Evolutionary conservation across 495 filamentous ascomycete species (phyloP).

Genomic region (Penicillium cinerascens): DNA sequence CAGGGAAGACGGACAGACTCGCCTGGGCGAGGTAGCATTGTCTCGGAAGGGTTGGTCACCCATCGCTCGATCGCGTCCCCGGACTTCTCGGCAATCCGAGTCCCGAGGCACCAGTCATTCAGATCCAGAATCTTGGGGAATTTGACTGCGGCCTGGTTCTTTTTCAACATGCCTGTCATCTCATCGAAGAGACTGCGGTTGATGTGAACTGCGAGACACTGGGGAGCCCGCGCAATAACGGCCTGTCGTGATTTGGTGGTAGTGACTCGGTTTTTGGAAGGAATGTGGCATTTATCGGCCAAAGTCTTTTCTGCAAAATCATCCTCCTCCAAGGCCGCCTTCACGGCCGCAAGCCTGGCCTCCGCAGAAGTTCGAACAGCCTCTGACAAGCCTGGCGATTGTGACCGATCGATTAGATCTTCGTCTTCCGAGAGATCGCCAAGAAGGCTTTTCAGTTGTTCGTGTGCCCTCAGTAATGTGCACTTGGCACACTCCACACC

Average conservation of each 20-base stretch:
- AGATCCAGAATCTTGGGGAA: slow-evolving; percentile 76
- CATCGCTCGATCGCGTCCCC: slow-evolving; percentile 56
- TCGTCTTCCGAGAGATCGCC: slow-evolving; percentile 30
- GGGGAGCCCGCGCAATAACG: slow-evolving; percentile 76
- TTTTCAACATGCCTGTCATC: slow-evolving; percentile 66
- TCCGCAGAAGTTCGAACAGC: slow-evolving; percentile 34
- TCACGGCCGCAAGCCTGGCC: slow-evolving; percentile 58
- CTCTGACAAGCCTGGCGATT: slow-evolving; percentile 25
- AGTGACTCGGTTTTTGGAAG: slow-evolving; percentile 59
- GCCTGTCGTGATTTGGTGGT: slow-evolving; percentile 86
- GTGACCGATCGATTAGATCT: slow-evolving; percentile 9
- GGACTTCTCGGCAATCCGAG: slow-evolving; percentile 17
- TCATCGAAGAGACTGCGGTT: slow-evolving; percentile 92
- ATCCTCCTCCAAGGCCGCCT: slow-evolving; percentile 69
- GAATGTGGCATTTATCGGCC: slow-evolving; percentile 67
- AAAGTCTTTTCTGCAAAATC: slow-evolving; percentile 76
- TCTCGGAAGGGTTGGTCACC: slow-evolving; percentile 58
- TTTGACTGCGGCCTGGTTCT: slow-evolving; percentile 73
- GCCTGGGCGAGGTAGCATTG: slow-evolving; percentile 59
- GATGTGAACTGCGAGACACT: slow-evolving; percentile 76
- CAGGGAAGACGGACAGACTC: slow-evolving; percentile 34
- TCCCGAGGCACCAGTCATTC: slow-evolving; percentile 72
- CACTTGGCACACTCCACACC: slow-evolving; percentile 92
- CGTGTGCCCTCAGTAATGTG: slow-evolving; percentile 60
- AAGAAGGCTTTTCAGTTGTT: slow-evolving; percentile 48